These are phyloP conservation scores for Tetramitus jugosus DNA, from an alignment of 208 protist species.

Conservation along the genomic window DNA sequence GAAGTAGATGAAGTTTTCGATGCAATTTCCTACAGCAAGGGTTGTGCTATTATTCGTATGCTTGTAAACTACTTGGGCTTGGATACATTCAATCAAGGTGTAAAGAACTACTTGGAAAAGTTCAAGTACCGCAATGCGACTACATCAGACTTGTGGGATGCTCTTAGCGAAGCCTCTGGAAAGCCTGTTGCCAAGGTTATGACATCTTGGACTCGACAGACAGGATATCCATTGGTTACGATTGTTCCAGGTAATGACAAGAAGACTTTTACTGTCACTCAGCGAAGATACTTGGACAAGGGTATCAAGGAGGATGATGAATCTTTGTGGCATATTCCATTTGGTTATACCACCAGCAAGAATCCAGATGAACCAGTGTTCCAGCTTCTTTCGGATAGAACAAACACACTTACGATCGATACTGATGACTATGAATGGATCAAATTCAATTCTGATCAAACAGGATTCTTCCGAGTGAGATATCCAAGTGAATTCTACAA, in stretches of 20 bases:
- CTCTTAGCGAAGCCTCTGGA: constrained; percentile 53
- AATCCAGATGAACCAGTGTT: not conserved
- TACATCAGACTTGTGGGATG: constrained; percentile 70
- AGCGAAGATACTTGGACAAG: not conserved
- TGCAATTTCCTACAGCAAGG: constrained; percentile 53
- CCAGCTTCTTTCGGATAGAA: not conserved
- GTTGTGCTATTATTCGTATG: constrained; percentile 66
- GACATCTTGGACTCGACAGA: constrained; percentile 1
- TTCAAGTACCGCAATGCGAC: constrained; percentile 59
- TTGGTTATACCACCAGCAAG: not conserved
- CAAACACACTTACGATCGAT: not conserved
- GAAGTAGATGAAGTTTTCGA: constrained; percentile 85
- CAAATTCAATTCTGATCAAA: constrained; percentile 11
- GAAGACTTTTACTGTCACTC: not conserved
- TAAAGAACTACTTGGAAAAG: constrained; percentile 61
- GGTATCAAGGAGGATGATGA: not conserved
- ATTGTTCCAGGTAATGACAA: not conserved
- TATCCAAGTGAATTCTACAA: not conserved
- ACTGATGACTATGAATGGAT: not conserved
- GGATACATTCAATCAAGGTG: constrained; percentile 58
- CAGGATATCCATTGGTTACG: constrained; percentile 17
- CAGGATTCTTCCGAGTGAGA: not conserved
- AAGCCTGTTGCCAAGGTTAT: constrained; percentile 43
- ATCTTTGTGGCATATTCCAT: constrained; percentile 1
- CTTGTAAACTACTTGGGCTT: constrained; percentile 63